Evolutionary conservation across 2,329 filamentous ascomycete genomes (phyloP).

Genomic region (Sporothrix brunneoviolacea): DNA sequence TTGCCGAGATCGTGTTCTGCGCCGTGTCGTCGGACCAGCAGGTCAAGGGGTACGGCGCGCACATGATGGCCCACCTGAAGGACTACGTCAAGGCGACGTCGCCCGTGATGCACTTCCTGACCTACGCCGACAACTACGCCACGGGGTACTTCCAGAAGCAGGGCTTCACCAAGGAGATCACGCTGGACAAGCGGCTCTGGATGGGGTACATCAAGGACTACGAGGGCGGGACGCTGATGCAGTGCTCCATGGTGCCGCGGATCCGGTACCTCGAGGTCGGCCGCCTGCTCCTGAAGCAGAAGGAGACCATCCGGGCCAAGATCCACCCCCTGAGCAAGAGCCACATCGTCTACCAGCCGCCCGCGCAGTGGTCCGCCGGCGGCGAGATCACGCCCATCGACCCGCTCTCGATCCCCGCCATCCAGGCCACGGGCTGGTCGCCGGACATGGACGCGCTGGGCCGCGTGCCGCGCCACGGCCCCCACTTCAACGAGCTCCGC

Average conservation of each 20-base stretch:
- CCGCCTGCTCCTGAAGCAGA: constrained; percentile 94
- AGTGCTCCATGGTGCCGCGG: constrained; percentile 95
- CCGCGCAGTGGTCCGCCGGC: constrained; percentile 64
- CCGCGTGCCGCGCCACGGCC: constrained; percentile 87
- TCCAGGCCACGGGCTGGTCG: constrained; percentile 89
- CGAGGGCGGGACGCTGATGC: constrained; percentile 98
- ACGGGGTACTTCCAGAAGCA: constrained; percentile 99
- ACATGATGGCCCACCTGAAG: constrained; percentile 96
- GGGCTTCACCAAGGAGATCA: constrained; percentile 98
- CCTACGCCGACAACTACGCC: constrained; percentile 97
- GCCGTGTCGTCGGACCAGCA: constrained; percentile 97
- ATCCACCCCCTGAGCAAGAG: constrained; percentile 85
- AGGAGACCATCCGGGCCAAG: constrained; percentile 90
- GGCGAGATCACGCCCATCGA: constrained; percentile 54
- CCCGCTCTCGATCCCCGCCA: constrained; percentile 77
- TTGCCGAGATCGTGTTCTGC: constrained; percentile 98
- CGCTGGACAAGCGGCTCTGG: constrained; percentile 82
- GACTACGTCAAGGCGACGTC: constrained; percentile 97
- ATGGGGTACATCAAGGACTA: constrained; percentile 99
- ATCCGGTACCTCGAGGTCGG: constrained; percentile 90
- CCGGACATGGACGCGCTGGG: constrained; percentile 96
- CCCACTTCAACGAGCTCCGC: constrained; percentile 89
- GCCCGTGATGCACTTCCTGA: constrained; percentile 96
- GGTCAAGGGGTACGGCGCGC: constrained; percentile 95
- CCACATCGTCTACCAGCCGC: constrained; percentile 82